Base-by-base conservation (phyloP, 1,139 yeast genomes). In the Lodderomyces theae region DNA sequence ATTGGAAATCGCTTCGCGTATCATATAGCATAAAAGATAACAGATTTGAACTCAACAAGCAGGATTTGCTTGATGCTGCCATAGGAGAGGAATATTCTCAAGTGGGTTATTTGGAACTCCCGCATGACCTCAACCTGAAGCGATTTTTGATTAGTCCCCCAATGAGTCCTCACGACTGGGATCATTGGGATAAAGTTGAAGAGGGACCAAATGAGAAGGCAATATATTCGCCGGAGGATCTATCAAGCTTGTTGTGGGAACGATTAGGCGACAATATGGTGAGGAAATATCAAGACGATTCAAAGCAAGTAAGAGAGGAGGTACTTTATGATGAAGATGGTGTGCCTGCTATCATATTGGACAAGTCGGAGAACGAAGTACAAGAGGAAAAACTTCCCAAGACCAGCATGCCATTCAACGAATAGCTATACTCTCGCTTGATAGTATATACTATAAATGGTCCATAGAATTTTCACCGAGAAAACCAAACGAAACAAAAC, bases 141-240 rank as follows among this genome's bases (percentile, higher is more conserved):
- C 49, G 77, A 22, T 72, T 71, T 42, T 65, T 72, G 39, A 72
- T 72, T 21, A 69, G 74, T 19, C 77, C 77, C 1, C 77, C 77
- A 5, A 50, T 65, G n/a, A 69, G 74, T 7, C 77, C 77, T 1
- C 75, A 71, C 2, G 77, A 67, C 39, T 72, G 77, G 77, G 65
- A 70, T 47, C 67, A 69, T 44, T 72, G 72, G 70, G 64, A 64
- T 41, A 64, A 55, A 41, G 64, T 58, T 0, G 77, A 72, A 49
- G 77, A 69, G 15, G 71, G 72, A 0, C 77, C 77, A 1, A 64
- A 66, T 43, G 52, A 57, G 35, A 57, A 60, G 40, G 44, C 74
- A 1, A 56, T 70, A 1, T 58, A 59, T 39, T 60, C 73, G n/a
- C 71, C 74, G 0, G 59, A 61, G 32, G 76, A 71, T 34, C 53